Evolutionary conservation across 2,329 filamentous ascomycete genomes (phyloP), one percentile per base, ranked within the genome.

Genomic region (Fusarium dlaminii): DNA sequence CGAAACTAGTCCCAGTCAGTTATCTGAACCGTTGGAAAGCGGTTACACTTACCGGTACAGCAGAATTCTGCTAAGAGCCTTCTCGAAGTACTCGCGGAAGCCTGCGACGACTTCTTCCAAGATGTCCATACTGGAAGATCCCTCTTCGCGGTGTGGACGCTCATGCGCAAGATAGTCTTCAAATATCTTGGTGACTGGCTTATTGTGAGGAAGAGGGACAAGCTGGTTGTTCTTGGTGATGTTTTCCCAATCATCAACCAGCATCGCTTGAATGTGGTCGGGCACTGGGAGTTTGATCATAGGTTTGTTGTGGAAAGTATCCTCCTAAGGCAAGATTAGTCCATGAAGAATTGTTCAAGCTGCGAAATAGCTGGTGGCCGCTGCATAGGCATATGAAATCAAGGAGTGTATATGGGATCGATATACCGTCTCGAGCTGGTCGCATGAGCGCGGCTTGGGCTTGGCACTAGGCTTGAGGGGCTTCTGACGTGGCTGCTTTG

Each of bases 221-320:
- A 98, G 90, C 80, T 96, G 94, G 76, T 94, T 90, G 80, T 97
- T 96, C 85, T 98, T 98, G 64, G 96, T 99, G 70, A 99, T 91
- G 78, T 98, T 97, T 83, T 99, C 96, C 96, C 96, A 99, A 82
- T 99, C 96, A 81, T 99, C 96, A 29, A 99, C 96, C 7, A 99
- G 90, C 72, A 97, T 89, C 22, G 93, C 94, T 85, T 98, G 98
- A 75, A 99, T 88, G 74, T 93, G 90, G 80, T 98, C 96, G 1
- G 96, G 95, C 73, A 98, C 91, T 56, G 92, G 88, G 46, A 99
- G 89, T 77, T 94, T 94, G 78, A 99, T 92, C 24, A 94, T 94
- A 27, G 96, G 95, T 66, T 95, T 91, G 72, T 89, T 88, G 79
- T 95, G 90, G 81, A 98, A 99, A 9, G 89, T 86, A 70, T 98